Conservation (phyloP, 2,329 filamentous ascomycete species). For the Madurella mycetomatis region DNA sequence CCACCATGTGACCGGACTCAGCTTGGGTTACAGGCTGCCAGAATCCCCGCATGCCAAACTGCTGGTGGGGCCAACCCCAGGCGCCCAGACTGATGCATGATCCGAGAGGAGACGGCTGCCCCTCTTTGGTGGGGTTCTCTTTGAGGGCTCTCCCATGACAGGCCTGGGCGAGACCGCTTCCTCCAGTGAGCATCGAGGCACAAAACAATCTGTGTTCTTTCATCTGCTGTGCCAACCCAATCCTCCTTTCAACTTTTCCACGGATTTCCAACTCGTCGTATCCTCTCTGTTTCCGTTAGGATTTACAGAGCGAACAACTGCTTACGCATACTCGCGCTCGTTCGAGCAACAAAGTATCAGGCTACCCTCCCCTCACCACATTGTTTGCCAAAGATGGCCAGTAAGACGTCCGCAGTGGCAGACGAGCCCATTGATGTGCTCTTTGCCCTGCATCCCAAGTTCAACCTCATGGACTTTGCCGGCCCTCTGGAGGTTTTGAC, state of each 20-base stretch:
- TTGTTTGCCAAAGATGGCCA: constrained; percentile 46
- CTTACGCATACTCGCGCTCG: neutral
- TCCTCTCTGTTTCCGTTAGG: neutral
- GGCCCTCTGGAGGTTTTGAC: constrained; percentile 51
- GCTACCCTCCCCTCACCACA: neutral
- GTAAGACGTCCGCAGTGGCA: constrained; percentile 54
- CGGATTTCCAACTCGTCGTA: neutral
- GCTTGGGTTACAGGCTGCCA: constrained; percentile 11
- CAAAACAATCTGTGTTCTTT: constrained; percentile 13
- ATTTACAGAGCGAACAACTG: neutral
- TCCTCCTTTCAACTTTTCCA: neutral
- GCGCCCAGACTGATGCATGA: constrained; percentile 16
- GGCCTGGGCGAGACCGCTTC: constrained; percentile 7
- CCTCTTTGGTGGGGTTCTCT: constrained; percentile 21
- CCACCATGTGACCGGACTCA: constrained; percentile 17
- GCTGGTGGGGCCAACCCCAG: constrained; percentile 17
- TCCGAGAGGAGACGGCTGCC: constrained; percentile 13
- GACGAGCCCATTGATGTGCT: constrained; percentile 58
- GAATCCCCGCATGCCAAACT: constrained; percentile 20
- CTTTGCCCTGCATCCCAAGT: constrained; percentile 57
- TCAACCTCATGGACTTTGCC: constrained; percentile 55
- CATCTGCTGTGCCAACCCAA: neutral
- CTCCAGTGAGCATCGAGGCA: constrained; percentile 10
- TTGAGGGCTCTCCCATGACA: constrained; percentile 21
- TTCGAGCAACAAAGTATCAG: neutral